Base-by-base conservation (phyloP, 1,284 basidiomycete species). In the Cutaneotrichosporon dermatis region DNA sequence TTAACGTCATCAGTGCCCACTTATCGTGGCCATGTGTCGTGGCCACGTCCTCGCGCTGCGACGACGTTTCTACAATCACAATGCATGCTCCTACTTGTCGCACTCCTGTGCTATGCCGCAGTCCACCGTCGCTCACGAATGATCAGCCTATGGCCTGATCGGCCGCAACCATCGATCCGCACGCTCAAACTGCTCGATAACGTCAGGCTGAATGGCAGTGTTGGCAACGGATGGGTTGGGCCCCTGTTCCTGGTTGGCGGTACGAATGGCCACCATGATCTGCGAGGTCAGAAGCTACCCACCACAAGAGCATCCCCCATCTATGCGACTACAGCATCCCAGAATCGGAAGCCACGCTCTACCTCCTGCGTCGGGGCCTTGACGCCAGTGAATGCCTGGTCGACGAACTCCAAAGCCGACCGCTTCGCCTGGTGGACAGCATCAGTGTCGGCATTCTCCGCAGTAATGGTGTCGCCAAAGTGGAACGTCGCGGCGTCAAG, bases 301-400 rank as follows among this genome's bases (percentile, higher is more conserved):
- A 51, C 40, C 58, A 36, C 63, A 62, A 61, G 59, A 34, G 7
- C 12, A 2, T 33, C 33, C 46, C 67, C 64, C 8, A 43, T 25
- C 25, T 25, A 25, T 25, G 25, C 25, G 2, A 85, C 91, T 75
- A 95, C 92, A 76, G 93, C 84, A 73, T 95, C 89, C 95, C 96
- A 99, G 82, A 99, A 99, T 68, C 96, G 83, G 82, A 99, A 98
- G 4, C 93, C 94, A 57, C 96, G 82, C 75, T 93, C 90, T 54
- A 99, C 88, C 82, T 99, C 95, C 58, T 80, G 80, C 76, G 86
- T 86, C 6, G 95, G 90, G 62, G 79, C 79, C 81, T 92, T 95
- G 68, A 99, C 90, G 25, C 92, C 93, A 2, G 78, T 76, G 83
- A 99, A 99, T 49, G 89, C 93, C 71, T 92, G 89, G 67, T 96